Evolutionary conservation across 2,329 filamentous ascomycete genomes (phyloP).

Genomic region (Botrytis medusae): DNA sequence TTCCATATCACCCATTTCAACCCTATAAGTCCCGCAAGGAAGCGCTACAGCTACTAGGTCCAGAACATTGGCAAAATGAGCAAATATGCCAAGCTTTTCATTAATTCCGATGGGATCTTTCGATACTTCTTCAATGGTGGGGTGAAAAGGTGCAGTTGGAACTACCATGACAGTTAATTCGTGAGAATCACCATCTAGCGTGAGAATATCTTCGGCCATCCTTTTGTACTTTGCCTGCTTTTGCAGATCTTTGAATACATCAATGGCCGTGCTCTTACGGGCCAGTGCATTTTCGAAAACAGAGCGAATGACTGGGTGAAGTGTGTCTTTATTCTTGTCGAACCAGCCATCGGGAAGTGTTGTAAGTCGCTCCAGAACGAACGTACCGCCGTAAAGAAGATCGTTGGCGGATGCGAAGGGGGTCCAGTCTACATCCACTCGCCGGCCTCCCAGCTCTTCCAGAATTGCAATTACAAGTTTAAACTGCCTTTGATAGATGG

Average conservation of each 20-base stretch:
- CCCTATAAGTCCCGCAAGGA: slow-evolving; percentile 33
- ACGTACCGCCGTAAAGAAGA: slow-evolving; percentile 53
- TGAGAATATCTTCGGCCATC: slow-evolving; percentile 44
- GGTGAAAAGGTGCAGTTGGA: slow-evolving; percentile 51
- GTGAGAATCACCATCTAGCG: slow-evolving; percentile 26
- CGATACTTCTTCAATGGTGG: slow-evolving; percentile 50
- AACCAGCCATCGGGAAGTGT: slow-evolving; percentile 43
- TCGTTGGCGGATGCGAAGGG: slow-evolving; percentile 51
- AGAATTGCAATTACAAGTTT: slow-evolving; percentile 44
- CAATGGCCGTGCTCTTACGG: slow-evolving; percentile 44
- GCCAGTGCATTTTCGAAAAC: slow-evolving; percentile 46
- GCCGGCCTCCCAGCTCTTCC: slow-evolving; percentile 40
- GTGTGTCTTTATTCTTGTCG: slow-evolving; percentile 48
- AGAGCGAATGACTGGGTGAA: slow-evolving; percentile 51
- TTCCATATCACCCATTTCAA: slow-evolving; percentile 21
- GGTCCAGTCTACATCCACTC: slow-evolving; percentile 43
- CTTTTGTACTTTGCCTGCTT: slow-evolving; percentile 47
- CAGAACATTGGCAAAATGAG: slow-evolving; percentile 56
- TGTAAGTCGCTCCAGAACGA: slow-evolving; percentile 53
- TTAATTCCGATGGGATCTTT: slow-evolving; percentile 52
- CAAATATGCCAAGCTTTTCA: slow-evolving; percentile 49
- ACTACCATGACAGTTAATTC: slow-evolving; percentile 48
- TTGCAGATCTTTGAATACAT: slow-evolving; percentile 51
- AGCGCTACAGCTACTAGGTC: slow-evolving; percentile 49
- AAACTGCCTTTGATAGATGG: slow-evolving; percentile 46